These are phyloP conservation scores for Ophiostoma australiae DNA, from an alignment of 2,329 filamentous ascomycete species.

Conservation along the genomic window DNA sequence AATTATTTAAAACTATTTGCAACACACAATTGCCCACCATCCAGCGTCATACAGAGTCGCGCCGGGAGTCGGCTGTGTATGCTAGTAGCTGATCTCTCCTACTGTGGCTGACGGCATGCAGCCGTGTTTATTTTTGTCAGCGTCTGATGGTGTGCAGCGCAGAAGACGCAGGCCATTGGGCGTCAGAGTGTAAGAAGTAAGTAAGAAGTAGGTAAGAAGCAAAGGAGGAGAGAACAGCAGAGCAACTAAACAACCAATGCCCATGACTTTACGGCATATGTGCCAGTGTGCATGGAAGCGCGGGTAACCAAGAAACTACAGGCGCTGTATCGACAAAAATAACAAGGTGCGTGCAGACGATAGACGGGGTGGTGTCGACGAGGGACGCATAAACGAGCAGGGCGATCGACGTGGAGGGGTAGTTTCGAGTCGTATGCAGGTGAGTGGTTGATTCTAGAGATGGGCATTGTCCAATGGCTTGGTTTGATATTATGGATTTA, in stretches of 20 bases:
- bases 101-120: constrained; percentile 10
- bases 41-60: background rate
- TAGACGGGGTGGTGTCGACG: background rate
- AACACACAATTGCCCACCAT: background rate
- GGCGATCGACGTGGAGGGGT: constrained; percentile 5
- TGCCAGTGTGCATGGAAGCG: background rate
- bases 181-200: background rate
- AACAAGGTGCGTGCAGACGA: constrained; percentile 6
- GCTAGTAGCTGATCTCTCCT: background rate
- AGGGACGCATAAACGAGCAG: background rate
- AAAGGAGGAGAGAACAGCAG: background rate
- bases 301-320: background rate
- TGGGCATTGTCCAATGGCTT: too few species aligned
- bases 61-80: background rate
- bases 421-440: background rate
- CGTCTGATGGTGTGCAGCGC: background rate
- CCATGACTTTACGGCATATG: background rate
- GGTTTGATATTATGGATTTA: background rate
- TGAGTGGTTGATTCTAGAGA: background rate
- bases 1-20: background rate
- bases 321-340: background rate
- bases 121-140: constrained; percentile 14
- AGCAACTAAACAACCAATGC: background rate
- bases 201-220: too few species aligned
- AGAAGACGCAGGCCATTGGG: background rate